Evolutionary conservation across 192 early-diverging fungal genomes (phyloP).

Genomic region (Phycomyces blakesleeanus): DNA sequence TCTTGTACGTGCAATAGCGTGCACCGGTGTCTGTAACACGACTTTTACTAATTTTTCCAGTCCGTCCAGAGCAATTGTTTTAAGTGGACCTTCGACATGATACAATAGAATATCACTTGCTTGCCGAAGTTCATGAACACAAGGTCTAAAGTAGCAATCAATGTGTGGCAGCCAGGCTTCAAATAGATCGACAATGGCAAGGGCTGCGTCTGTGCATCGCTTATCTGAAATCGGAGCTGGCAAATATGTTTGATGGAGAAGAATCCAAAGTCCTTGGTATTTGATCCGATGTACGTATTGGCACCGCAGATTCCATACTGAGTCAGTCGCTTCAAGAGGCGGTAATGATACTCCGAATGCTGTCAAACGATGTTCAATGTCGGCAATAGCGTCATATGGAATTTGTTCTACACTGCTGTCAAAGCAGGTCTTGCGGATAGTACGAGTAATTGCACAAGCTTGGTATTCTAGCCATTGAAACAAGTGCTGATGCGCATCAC

Average conservation of each 20-base stretch:
- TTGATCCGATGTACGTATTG: conserved; percentile 29
- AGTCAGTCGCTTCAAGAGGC: background rate
- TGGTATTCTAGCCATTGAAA: conserved; percentile 29
- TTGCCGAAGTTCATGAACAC: conserved; percentile 34
- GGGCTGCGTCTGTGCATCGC: conserved; percentile 27
- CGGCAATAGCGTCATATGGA: conserved; percentile 18
- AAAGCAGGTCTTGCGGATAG: conserved; percentile 31
- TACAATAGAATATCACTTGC: conserved; percentile 35
- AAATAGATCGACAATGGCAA: conserved; percentile 29
- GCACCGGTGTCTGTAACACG: conserved; percentile 24
- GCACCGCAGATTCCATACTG: conserved; percentile 24
- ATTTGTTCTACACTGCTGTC: conserved; percentile 20
- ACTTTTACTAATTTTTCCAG: conserved; percentile 14
- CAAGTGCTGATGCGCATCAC: conserved; percentile 20
- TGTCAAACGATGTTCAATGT: conserved; percentile 21
- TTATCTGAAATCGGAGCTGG: conserved; percentile 23
- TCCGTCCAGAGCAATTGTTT: conserved; percentile 17
- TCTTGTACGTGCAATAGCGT: conserved; percentile 29
- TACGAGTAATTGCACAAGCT: conserved; percentile 28
- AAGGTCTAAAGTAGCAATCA: conserved; percentile 36
- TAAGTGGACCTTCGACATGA: conserved; percentile 15
- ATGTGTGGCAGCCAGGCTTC: conserved; percentile 27
- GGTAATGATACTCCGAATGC: conserved; percentile 14
- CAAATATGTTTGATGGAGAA: conserved; percentile 33
- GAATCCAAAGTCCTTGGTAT: conserved; percentile 33